phyloP scores from a whole-genome alignment of 2,329 filamentous ascomycete genomes.

The Trichoderma citrinoviride region DNA sequence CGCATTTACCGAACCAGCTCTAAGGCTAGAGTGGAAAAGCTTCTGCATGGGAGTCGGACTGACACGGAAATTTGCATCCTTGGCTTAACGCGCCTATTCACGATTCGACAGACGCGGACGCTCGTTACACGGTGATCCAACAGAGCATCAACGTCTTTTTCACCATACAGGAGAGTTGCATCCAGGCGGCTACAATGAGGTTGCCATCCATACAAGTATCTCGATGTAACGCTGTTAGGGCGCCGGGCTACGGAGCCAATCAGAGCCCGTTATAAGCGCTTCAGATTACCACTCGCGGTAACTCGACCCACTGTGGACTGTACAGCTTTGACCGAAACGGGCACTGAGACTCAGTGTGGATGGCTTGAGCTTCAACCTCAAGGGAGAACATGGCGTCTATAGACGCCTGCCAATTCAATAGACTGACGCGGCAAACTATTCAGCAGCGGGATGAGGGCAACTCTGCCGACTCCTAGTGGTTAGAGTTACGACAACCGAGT shows the following conservation, averaged over 20 bases:
- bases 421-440: background rate
- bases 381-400: background rate
- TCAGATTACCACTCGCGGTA: constrained; percentile 31
- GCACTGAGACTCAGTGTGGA: background rate
- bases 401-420: background rate
- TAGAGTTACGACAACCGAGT: background rate
- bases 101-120: background rate
- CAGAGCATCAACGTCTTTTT: background rate
- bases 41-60: background rate
- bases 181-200: constrained; percentile 17
- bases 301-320: constrained; percentile 28
- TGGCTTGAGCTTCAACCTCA: constrained; percentile 11
- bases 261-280: constrained; percentile 31
- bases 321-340: constrained; percentile 25
- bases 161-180: background rate
- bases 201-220: constrained; percentile 21
- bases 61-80: background rate
- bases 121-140: constrained; percentile 2
- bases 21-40: background rate
- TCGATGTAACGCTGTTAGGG: constrained; percentile 27
- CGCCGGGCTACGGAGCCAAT: constrained; percentile 29
- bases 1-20: background rate
- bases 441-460: background rate
- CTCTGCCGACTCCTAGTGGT: background rate
- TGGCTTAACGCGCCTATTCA: constrained; percentile 14